Base-by-base conservation (phyloP, 2,329 filamentous ascomycete species). In the Cladophialophora immunda region DNA sequence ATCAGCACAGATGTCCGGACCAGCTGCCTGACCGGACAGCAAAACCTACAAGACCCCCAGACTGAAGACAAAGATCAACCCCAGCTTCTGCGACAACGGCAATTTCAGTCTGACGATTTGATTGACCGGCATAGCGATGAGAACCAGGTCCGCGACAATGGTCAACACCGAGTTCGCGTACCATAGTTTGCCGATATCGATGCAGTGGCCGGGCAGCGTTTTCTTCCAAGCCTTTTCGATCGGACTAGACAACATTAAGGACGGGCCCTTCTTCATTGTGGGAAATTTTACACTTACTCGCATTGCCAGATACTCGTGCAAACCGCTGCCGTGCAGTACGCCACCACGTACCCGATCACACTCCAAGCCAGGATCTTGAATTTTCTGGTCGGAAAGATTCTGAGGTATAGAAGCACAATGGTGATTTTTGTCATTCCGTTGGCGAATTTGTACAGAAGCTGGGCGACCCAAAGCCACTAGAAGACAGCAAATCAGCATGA, bases 321-420 rank as follows among this genome's bases (percentile, higher is more conserved):
- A 4, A 77, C 70, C 4, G 76, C 76, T 74, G 76, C 77, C 11
- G 73, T 62, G 3, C 73, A 73, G 67, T 78, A 78, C 3, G 71
- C 47, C 4, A 73, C 71, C 27, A 75, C 60, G 60, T 73, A 65
- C 27, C 55, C 64, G 36, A 73, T 65, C 27, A 70, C 67, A 2
- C 25, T 54, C 67, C 66, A 73, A 47, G 71, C 72, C 7, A 67
- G 64, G 11, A 66, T 65, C 50, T 66, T 63, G 38, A 74, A 74
- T 63, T 68, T 71, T 9, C 60, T 63, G 15, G 62, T 65, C 34
- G 72, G 66, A 52, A 75, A 74, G 9, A 75, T 66, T 29, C 69
- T 62, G 36, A 70, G 57, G 34, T 74, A 75, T 2, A 75, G 59
- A 25, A 73, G 67, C 4, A 75, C 67, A 54, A 74, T 71, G n/a